Conservation (phyloP, 441 rosid species). For the Cnidoscolus chayamansa region DNA sequence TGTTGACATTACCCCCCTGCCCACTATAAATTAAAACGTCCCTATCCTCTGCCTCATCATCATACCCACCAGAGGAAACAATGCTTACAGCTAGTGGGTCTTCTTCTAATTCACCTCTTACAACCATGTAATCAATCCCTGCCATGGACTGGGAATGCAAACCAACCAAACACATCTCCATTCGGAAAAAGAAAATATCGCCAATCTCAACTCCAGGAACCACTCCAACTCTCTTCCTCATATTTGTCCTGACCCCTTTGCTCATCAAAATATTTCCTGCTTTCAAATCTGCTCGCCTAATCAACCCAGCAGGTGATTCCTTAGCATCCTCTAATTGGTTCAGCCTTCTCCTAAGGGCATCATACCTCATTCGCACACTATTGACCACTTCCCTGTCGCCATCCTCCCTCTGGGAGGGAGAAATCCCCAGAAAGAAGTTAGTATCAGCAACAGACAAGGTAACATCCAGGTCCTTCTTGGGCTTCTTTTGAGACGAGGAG, state of each 20-base stretch:
- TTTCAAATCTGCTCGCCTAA: constrained; percentile 60
- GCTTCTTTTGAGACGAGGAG: neutral
- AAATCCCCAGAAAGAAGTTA: constrained; percentile 35
- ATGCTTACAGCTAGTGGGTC: constrained; percentile 81
- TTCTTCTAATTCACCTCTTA: constrained; percentile 50
- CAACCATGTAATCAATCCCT: constrained; percentile 75
- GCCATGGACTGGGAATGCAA: constrained; percentile 85
- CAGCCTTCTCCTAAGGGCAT: constrained; percentile 55
- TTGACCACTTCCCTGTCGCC: constrained; percentile 50
- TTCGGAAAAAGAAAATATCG: constrained; percentile 73
- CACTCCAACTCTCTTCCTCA: constrained; percentile 59
- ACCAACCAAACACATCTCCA: constrained; percentile 85
- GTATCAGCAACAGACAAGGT: constrained; percentile 18
- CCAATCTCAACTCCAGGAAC: constrained; percentile 80
- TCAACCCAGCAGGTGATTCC: constrained; percentile 35
- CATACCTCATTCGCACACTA: constrained; percentile 48
- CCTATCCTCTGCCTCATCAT: constrained; percentile 65
- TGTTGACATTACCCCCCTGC: constrained; percentile 61
- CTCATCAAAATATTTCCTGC: constrained; percentile 54
- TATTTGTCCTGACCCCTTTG: constrained; percentile 63
- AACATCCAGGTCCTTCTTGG: constrained; percentile 23
- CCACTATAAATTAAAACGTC: constrained; percentile 79
- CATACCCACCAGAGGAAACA: constrained; percentile 80
- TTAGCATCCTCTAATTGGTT: constrained; percentile 56
- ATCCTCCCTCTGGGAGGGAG: constrained; percentile 40